These are phyloP conservation scores for Daedaleopsis sinensis DNA, from an alignment of 768 basidiomycete species.

Conservation along the genomic window DNA sequence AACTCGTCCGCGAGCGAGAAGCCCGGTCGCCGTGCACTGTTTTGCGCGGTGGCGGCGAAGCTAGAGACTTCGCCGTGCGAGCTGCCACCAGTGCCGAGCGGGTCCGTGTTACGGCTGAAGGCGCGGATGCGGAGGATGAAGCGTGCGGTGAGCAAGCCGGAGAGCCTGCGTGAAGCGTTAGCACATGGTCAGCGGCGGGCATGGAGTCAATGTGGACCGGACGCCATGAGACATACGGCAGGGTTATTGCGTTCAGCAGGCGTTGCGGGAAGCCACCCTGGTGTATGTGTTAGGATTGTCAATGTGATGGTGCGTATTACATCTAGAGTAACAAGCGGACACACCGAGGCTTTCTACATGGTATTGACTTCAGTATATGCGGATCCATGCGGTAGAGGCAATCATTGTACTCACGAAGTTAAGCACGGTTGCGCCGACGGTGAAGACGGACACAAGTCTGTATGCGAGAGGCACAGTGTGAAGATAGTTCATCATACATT, in stretches of 20 bases:
- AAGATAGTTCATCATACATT: no score
- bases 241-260: slow-evolving; percentile 22
- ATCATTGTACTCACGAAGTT: slow-evolving; percentile 12
- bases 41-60: neutral
- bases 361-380: no score
- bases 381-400: no score
- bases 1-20: slow-evolving; percentile 8
- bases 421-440: slow-evolving; percentile 19
- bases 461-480: neutral
- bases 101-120: neutral
- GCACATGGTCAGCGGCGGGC: neutral
- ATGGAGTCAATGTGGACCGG: no score
- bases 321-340: no score
- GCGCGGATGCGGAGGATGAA: slow-evolving; percentile 20
- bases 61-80: neutral
- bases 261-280: slow-evolving; percentile 17
- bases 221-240: slow-evolving; percentile 9
- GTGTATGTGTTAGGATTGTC: no score
- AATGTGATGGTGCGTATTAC: no score
- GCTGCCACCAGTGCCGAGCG: neutral
- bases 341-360: no score
- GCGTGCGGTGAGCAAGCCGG: slow-evolving; percentile 22
- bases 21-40: neutral
- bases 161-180: slow-evolving; percentile 1
- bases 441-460: slow-evolving; percentile 16